These are phyloP conservation scores for Paraglomus occultum DNA, from an alignment of 192 early-diverging fungal species.

Conservation along the genomic window DNA sequence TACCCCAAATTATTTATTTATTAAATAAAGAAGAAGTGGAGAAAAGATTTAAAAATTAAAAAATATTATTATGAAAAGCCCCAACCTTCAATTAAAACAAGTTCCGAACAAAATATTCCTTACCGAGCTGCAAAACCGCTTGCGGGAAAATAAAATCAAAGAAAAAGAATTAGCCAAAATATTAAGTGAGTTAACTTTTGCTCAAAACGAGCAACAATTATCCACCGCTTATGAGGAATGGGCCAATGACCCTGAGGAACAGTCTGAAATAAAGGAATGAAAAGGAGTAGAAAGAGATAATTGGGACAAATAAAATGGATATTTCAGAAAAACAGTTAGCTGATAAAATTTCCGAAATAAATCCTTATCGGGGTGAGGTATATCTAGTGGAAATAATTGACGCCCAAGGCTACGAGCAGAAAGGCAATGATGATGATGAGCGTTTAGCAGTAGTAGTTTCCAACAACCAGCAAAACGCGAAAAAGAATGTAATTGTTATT, in stretches of 20 bases:
- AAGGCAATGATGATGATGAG: constrained; percentile 6
- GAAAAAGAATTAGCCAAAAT: too few species aligned
- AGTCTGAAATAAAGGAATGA: too few species aligned
- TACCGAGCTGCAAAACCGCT: too few species aligned
- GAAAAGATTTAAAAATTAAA: constrained; percentile 8
- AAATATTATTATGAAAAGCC: too few species aligned
- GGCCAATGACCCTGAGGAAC: constrained; percentile 4
- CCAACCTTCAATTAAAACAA: too few species aligned
- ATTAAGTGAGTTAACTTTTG: too few species aligned
- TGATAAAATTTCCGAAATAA: too few species aligned
- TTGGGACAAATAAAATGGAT: background rate
- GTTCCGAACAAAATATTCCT: too few species aligned
- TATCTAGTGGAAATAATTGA: background rate
- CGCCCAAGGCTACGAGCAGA: background rate
- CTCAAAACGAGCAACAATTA: too few species aligned
- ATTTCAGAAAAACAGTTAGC: too few species aligned
- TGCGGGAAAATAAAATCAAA: too few species aligned
- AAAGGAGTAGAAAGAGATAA: background rate
- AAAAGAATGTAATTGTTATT: background rate
- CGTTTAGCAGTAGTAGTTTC: constrained; percentile 9
- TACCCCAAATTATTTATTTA: constrained; percentile 15
- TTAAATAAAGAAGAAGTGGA: background rate
- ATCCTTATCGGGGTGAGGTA: constrained; percentile 13
- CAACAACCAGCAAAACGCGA: background rate
- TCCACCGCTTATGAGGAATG: constrained; percentile 7